These are phyloP conservation scores for Backusella psychrophila DNA, from an alignment of 192 early-diverging fungal species.

Conservation along the genomic window DNA sequence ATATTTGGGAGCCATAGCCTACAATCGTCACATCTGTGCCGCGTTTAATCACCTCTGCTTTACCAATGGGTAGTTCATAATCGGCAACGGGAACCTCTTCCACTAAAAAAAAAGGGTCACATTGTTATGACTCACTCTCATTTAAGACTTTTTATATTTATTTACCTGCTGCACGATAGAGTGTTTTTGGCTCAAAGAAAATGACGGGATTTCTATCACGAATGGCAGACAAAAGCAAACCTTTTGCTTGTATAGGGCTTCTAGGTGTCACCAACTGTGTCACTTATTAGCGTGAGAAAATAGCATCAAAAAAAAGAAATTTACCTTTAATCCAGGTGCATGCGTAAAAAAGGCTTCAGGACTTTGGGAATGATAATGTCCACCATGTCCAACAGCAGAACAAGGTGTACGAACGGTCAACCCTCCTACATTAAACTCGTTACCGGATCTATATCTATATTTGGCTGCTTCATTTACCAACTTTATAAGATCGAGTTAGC, in stretches of 20 bases:
- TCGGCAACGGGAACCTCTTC: constrained; percentile 94
- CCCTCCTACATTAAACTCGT: constrained; percentile 85
- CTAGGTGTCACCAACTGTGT: constrained; percentile 80
- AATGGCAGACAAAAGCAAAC: constrained; percentile 85
- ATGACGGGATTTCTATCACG: constrained; percentile 92
- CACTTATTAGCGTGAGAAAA: constrained; percentile 32
- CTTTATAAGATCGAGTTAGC: constrained; percentile 23
- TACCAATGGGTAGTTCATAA: constrained; percentile 86
- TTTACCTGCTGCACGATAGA: constrained; percentile 87
- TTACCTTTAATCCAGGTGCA: constrained; percentile 85
- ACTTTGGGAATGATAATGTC: constrained; percentile 92
- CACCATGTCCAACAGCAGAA: constrained; percentile 95
- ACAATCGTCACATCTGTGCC: constrained; percentile 91
- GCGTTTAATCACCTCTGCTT: constrained; percentile 84
- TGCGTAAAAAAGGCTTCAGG: constrained; percentile 97
- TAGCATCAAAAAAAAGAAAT: background rate
- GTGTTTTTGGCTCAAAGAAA: constrained; percentile 95
- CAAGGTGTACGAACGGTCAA: constrained; percentile 89
- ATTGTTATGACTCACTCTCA: no score
- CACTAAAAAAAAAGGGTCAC: constrained; percentile 37
- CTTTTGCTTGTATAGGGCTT: constrained; percentile 94
- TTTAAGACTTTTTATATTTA: background rate
- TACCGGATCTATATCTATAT: constrained; percentile 94
- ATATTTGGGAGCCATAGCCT: constrained; percentile 91
- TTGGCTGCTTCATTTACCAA: constrained; percentile 98